These are phyloP conservation scores for Penicillium italicum DNA, from an alignment of 2,329 filamentous ascomycete species.

Conservation along the genomic window DNA sequence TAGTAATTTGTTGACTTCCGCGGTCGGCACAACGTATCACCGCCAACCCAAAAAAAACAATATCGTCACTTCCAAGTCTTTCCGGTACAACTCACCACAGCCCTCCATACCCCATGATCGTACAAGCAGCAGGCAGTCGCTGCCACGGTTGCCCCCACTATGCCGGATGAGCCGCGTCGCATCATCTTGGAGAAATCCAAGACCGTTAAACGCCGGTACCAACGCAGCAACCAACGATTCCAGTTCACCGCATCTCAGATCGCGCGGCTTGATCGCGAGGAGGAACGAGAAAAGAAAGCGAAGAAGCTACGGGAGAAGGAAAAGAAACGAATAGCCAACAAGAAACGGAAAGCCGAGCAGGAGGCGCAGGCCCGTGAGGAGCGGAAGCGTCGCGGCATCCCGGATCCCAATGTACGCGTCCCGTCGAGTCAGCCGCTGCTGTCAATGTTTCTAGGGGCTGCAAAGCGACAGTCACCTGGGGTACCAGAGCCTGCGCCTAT, in stretches of 20 bases:
- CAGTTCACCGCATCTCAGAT: conserved; percentile 36
- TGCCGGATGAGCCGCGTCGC: conserved; percentile 32
- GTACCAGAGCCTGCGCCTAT: not conserved
- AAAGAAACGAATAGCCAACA: conserved; percentile 32
- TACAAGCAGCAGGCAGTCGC: conserved; percentile 18
- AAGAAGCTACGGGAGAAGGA: conserved; percentile 38
- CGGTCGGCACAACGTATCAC: conserved; percentile 33
- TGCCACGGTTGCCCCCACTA: conserved; percentile 22
- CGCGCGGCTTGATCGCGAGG: conserved; percentile 41
- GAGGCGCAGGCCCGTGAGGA: conserved; percentile 36
- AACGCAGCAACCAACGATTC: conserved; percentile 38
- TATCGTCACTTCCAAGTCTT: not conserved
- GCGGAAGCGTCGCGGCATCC: conserved; percentile 29
- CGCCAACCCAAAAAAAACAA: conserved; percentile 17
- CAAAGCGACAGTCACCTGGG: conserved; percentile 3
- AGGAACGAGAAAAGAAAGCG: conserved; percentile 40
- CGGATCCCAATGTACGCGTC: conserved; percentile 32
- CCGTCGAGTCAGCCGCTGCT: conserved; percentile 37
- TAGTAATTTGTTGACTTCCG: conserved; percentile 20
- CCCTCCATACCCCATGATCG: conserved; percentile 16
- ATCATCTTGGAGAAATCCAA: conserved; percentile 39
- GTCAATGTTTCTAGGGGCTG: conserved; percentile 30
- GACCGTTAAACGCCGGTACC: conserved; percentile 38
- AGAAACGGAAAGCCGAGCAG: conserved; percentile 36
- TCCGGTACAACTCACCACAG: not conserved